A percentile compares a stretch with the other conserved stretches of the same genome.
Conservation (phyloP, 1,139 yeast species). For the Lodderomyces parapsilosis region DNA sequence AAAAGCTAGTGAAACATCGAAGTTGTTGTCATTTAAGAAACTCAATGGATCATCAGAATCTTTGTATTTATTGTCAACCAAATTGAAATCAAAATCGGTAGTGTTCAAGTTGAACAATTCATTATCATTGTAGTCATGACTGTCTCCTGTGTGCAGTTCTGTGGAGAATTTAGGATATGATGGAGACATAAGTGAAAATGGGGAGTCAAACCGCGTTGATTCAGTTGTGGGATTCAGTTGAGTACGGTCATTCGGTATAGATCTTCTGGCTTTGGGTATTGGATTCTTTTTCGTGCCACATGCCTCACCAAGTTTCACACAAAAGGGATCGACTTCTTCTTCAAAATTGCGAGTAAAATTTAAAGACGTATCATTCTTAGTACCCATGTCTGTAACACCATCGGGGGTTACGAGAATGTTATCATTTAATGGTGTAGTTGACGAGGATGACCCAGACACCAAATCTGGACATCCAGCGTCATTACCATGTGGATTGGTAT, state of each 20-base stretch:
- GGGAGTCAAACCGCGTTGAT: constrained; percentile 15
- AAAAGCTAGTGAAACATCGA: constrained; percentile 53
- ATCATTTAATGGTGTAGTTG: constrained; percentile 43
- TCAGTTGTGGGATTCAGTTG: constrained; percentile 4
- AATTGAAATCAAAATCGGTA: constrained; percentile 20
- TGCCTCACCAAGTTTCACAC: constrained; percentile 71
- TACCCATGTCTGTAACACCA: background rate
- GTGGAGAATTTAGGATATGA: constrained; percentile 2
- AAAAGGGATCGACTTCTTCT: constrained; percentile 59
- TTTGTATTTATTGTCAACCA: constrained; percentile 10
- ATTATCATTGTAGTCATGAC: constrained; percentile 23
- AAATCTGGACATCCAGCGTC: constrained; percentile 30
- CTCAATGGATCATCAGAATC: constrained; percentile 38
- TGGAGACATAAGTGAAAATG: constrained; percentile 16
- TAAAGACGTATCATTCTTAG: constrained; percentile 16
- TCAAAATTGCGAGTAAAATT: constrained; percentile 28
- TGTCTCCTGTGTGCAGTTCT: background rate
- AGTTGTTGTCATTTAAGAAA: constrained; percentile 46
- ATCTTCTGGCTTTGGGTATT: constrained; percentile 49
- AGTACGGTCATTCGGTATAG: constrained; percentile 2
- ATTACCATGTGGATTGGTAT: constrained; percentile 7
- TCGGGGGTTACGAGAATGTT: constrained; percentile 38
- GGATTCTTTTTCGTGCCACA: constrained; percentile 82
- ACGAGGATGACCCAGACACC: constrained; percentile 34
- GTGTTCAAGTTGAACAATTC: constrained; percentile 22